A percentile compares a stretch with the other conserved stretches of the same genome.
Evolutionary conservation across 2,329 filamentous ascomycete genomes (phyloP).

Genomic region (Aureobasidium pullulans): DNA sequence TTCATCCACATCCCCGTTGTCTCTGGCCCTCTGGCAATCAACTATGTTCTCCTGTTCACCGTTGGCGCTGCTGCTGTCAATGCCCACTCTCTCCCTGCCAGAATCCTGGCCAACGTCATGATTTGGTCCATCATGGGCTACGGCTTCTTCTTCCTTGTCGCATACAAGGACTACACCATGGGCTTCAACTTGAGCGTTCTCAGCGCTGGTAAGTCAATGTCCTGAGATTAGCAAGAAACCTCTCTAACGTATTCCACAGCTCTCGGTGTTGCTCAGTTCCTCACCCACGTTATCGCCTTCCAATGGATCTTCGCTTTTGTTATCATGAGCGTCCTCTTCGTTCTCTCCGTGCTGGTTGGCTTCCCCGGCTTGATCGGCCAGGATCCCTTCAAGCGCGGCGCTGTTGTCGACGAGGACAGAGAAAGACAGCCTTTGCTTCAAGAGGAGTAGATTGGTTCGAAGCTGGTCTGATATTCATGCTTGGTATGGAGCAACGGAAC

Average conservation of each 20-base stretch:
- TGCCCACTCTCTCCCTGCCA: slow-evolving; percentile 57
- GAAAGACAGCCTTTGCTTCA: slow-evolving; percentile 49
- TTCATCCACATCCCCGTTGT: slow-evolving; percentile 71
- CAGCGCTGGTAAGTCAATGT: slow-evolving; percentile 50
- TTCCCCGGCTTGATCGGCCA: slow-evolving; percentile 57
- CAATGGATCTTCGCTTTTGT: slow-evolving; percentile 91
- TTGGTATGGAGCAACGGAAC: background rate
- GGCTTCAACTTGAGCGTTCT: slow-evolving; percentile 72
- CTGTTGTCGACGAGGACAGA: slow-evolving; percentile 41
- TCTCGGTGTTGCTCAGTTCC: slow-evolving; percentile 71
- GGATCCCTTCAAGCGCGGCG: slow-evolving; percentile 44
- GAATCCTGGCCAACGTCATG: slow-evolving; percentile 78
- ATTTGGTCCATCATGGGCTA: slow-evolving; percentile 78
- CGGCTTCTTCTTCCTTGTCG: slow-evolving; percentile 66
- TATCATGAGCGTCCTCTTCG: slow-evolving; percentile 69
- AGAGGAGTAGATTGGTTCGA: slow-evolving; percentile 25
- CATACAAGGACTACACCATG: slow-evolving; percentile 69
- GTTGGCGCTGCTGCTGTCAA: slow-evolving; percentile 78
- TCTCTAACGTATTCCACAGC: slow-evolving; percentile 29
- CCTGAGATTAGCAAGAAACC: background rate
- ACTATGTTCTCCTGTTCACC: slow-evolving; percentile 81
- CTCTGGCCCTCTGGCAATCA: slow-evolving; percentile 76
- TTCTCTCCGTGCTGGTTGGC: slow-evolving; percentile 58
- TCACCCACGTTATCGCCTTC: slow-evolving; percentile 55
- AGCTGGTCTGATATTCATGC: background rate